A percentile compares a stretch with the other conserved stretches of the same genome.
Conservation (phyloP, 768 basidiomycete species). For the Cystoderma amianthinum region DNA sequence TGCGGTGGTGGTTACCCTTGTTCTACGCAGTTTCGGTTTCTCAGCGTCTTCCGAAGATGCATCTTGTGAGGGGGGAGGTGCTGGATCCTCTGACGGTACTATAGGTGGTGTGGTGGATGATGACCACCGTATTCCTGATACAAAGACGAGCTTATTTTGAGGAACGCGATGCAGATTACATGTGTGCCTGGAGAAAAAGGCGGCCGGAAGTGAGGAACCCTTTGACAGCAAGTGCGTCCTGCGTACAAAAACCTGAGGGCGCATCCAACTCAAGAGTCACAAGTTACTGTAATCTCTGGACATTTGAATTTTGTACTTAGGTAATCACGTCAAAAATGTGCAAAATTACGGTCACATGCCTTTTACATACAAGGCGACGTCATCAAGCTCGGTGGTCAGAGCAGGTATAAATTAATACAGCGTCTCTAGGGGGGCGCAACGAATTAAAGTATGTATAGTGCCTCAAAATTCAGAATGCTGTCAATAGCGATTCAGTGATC, state of each 20-base stretch:
- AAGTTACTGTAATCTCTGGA: conserved; percentile 4
- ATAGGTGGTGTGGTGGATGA: conserved; percentile 5
- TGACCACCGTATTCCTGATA: conserved; percentile 1
- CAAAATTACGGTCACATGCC: no score
- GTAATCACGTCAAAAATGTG: no score
- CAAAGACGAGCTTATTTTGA: background rate
- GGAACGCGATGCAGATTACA: background rate
- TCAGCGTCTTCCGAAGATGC: conserved; percentile 32
- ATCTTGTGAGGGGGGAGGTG: conserved; percentile 11
- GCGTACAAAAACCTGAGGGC: background rate
- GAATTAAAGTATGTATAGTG: background rate
- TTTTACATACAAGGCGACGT: no score
- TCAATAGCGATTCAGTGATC: background rate
- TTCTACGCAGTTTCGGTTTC: conserved; percentile 33
- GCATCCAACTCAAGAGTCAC: conserved; percentile 3
- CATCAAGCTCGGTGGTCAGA: no score
- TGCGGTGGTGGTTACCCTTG: conserved; percentile 20
- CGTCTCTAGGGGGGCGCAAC: no score
- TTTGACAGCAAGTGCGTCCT: conserved; percentile 23
- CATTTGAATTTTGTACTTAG: no score
- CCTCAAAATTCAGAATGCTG: background rate
- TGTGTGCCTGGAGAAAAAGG: conserved; percentile 3
- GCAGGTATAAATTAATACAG: no score
- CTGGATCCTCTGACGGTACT: conserved; percentile 7
- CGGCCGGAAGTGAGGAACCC: conserved; percentile 10